Evolutionary conservation across 1,284 basidiomycete genomes (phyloP), one percentile per base, ranked within the genome.

Genomic region (Sporisorium graminicola): DNA sequence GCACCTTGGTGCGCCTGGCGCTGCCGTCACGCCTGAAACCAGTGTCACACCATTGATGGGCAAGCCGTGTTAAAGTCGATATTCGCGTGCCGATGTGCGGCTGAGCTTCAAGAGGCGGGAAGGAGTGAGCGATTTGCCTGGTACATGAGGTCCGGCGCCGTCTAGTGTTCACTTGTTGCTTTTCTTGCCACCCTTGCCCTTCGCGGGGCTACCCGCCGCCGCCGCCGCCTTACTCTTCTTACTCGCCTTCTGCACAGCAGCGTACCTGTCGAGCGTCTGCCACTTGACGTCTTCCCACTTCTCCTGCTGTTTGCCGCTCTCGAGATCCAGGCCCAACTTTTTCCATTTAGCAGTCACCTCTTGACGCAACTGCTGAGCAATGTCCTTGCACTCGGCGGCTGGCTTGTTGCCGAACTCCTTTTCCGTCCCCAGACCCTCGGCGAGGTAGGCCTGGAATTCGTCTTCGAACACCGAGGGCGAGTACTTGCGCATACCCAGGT

Each of bases 391-490:
- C 22, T 72, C 70, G 7, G 53, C 55, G 2, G 77, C 74, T 13
- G 70, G 63, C 47, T 81, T 81, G 59, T 77, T 79, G 18, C 79
- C 79, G 35, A 81, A 81, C 49, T 81, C 79, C 29, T 71, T 59
- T 46, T 69, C 65, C 13, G 77, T 76, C 3, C 68, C 77, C 13
- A 75, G 50, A 0, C 74, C 74, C 24, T 79, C 69, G n/a, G 76
- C 78, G 16, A 84, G 60, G 58, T 84, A 84, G 1, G 82, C 82
- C 46, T 83, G 82, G 26, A 79, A 80, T 53, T 84, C 82, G 60
- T 84, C 82, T 27, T 66, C 62, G 44, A 68, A 83, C 35, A 84
- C 81, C 2, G 61, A 42, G 31, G 69, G 60, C 37, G 62, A 49
- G 65, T 84, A 84, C 29, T 81, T 80, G 43, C 82, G 71, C 71